Evolutionary conservation across 345 rosid species (phyloP).

Genomic region (Bruguiera parviflora): DNA sequence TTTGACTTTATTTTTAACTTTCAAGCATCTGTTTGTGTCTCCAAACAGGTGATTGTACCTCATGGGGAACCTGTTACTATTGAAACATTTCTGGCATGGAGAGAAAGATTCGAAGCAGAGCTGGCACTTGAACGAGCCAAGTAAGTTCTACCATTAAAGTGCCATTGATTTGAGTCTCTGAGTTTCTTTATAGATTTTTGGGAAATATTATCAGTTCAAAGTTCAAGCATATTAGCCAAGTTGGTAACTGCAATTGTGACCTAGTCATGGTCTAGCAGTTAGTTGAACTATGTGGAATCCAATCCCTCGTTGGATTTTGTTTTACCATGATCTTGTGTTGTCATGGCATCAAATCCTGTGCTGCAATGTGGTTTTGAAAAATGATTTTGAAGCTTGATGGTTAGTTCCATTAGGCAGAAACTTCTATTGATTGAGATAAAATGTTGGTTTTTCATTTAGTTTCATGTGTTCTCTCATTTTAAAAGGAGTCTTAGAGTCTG

Average conservation of each 20-base stretch:
- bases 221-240: neutral
- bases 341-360: neutral
- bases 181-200: neutral
- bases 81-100: slow-evolving; percentile 91
- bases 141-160: slow-evolving; percentile 42
- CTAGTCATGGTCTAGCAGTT: too few species aligned
- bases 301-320: too few species aligned
- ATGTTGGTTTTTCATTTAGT: neutral
- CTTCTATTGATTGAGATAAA: neutral
- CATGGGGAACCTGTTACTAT: slow-evolving; percentile 98
- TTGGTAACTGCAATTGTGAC: too few species aligned
- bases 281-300: too few species aligned
- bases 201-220: neutral
- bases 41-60: slow-evolving; percentile 69
- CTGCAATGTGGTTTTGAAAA: neutral
- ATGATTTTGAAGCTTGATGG: neutral
- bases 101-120: slow-evolving; percentile 96
- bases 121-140: slow-evolving; percentile 95
- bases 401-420: neutral
- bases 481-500: neutral
- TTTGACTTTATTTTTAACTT: neutral
- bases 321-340: neutral
- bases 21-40: slow-evolving; percentile 9
- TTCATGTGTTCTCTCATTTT: neutral
- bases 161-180: neutral